Evolutionary conservation across 257 asterid genomes (phyloP).

Genomic region (Petunia axillaris): DNA sequence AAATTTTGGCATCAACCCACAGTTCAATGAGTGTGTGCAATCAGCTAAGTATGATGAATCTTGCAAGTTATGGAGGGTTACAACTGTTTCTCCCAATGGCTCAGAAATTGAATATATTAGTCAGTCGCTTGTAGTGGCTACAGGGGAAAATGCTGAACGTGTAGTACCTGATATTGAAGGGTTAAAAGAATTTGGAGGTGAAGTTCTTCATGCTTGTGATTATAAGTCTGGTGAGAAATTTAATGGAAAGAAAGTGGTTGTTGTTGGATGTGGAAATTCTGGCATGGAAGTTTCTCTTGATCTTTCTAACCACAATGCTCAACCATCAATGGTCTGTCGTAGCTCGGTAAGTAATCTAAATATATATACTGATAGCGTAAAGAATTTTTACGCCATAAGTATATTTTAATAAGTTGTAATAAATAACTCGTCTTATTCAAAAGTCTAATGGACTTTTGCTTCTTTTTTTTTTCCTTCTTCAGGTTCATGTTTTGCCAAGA

Average conservation of each 20-base stretch:
- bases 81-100: background rate
- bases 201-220: conserved; percentile 35
- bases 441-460: background rate
- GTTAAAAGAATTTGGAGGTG: conserved; percentile 33
- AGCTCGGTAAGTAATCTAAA: conserved; percentile 31
- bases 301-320: conserved; percentile 41
- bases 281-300: conserved; percentile 44
- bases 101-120: conserved; percentile 33
- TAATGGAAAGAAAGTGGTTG: conserved; percentile 35
- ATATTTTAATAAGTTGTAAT: background rate
- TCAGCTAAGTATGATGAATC: conserved; percentile 24
- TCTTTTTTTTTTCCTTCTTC: background rate
- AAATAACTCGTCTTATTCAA: background rate
- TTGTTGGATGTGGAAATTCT: conserved; percentile 44
- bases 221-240: conserved; percentile 35
- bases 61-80: conserved; percentile 35
- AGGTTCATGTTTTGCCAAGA: conserved; percentile 44
- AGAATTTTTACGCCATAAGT: no score
- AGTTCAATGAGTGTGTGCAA: conserved; percentile 29
- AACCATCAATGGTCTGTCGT: conserved; percentile 36
- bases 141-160: conserved; percentile 38
- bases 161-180: conserved; percentile 37
- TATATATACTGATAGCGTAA: background rate
- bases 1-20: conserved; percentile 26
- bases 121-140: conserved; percentile 40